Evolutionary conservation across 495 filamentous ascomycete genomes (phyloP).

Genomic region (Aspergillus steynii): DNA sequence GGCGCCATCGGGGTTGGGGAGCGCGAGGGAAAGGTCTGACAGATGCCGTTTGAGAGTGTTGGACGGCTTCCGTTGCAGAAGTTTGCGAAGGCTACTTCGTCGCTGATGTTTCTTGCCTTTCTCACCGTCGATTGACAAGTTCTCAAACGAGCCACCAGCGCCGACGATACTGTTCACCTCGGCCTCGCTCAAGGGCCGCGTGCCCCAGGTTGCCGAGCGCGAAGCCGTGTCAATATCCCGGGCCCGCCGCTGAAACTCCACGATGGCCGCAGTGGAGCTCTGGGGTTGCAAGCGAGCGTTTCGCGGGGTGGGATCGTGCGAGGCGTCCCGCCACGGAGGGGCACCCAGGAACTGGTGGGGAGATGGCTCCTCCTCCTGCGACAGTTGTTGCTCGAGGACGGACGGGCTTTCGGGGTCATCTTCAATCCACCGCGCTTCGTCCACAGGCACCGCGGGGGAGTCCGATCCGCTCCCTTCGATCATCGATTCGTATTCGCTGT

Average conservation of each 20-base stretch:
- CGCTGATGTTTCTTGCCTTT: conserved; percentile 40
- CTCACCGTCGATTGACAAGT: conserved; percentile 55
- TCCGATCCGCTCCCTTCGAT: conserved; percentile 26
- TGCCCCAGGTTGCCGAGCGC: conserved; percentile 72
- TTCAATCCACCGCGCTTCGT: conserved; percentile 30
- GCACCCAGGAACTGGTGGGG: conserved; percentile 37
- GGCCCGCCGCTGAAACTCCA: conserved; percentile 42
- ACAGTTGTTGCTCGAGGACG: conserved; percentile 19
- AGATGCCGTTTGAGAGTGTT: conserved; percentile 34
- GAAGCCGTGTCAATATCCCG: conserved; percentile 53
- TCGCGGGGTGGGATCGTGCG: conserved; percentile 30
- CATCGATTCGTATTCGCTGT: conserved; percentile 32
- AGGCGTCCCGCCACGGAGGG: conserved; percentile 46
- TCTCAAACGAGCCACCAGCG: conserved; percentile 59
- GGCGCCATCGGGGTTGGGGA: conserved; percentile 32
- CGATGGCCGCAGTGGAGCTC: conserved; percentile 48
- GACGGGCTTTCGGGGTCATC: conserved; percentile 28
- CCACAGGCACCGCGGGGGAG: conserved; percentile 32
- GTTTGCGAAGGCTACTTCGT: conserved; percentile 47
- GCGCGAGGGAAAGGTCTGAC: conserved; percentile 34
- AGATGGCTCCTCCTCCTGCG: conserved; percentile 25
- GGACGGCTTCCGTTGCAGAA: conserved; percentile 50
- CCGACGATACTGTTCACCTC: conserved; percentile 62
- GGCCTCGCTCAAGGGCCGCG: conserved; percentile 59
- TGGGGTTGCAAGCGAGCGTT: conserved; percentile 41